phyloP scores from a whole-genome alignment of 495 filamentous ascomycete genomes.

The Astrothelium macrocarpum region DNA sequence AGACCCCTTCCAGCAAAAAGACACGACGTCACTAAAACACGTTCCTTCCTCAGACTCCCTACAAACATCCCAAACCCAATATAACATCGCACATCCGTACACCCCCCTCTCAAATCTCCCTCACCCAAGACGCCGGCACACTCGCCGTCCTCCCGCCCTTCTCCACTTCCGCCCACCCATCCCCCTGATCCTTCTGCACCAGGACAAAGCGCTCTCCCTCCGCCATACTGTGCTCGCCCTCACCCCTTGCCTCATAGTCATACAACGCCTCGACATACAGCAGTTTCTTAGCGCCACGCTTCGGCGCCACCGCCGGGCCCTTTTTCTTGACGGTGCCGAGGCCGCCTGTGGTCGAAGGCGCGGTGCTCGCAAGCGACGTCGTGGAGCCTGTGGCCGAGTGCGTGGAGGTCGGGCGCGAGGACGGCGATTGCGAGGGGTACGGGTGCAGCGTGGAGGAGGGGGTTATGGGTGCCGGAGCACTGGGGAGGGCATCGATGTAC shows the following conservation, averaged over 20 bases:
- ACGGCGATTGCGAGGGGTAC: conserved; percentile 51
- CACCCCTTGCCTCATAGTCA: conserved; percentile 77
- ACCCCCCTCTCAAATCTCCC: conserved; percentile 42
- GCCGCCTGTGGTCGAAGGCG: conserved; percentile 4
- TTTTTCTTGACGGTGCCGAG: conserved; percentile 56
- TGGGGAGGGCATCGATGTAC: conserved; percentile 55
- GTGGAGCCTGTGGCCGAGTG: conserved; percentile 38
- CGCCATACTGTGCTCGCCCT: conserved; percentile 76
- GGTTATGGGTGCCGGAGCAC: conserved; percentile 34
- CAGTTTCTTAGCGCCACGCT: conserved; percentile 88
- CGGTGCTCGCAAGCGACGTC: conserved; percentile 24
- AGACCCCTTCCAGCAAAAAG: not conserved
- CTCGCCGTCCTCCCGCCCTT: conserved; percentile 80
- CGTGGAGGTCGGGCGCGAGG: conserved; percentile 60
- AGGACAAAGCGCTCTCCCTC: conserved; percentile 90
- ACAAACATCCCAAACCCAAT: not conserved
- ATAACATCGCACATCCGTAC: not conserved
- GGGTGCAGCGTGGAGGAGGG: conserved; percentile 29
- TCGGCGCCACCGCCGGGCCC: conserved; percentile 85
- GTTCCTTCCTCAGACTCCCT: not conserved
- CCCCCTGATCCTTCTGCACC: conserved; percentile 71
- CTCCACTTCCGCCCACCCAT: conserved; percentile 96
- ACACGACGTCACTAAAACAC: not conserved
- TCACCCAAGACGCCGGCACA: conserved; percentile 89
- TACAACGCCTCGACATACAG: conserved; percentile 90